Base-by-base conservation (phyloP, 164 flowering plant species). In the Liriodendron chinense region DNA sequence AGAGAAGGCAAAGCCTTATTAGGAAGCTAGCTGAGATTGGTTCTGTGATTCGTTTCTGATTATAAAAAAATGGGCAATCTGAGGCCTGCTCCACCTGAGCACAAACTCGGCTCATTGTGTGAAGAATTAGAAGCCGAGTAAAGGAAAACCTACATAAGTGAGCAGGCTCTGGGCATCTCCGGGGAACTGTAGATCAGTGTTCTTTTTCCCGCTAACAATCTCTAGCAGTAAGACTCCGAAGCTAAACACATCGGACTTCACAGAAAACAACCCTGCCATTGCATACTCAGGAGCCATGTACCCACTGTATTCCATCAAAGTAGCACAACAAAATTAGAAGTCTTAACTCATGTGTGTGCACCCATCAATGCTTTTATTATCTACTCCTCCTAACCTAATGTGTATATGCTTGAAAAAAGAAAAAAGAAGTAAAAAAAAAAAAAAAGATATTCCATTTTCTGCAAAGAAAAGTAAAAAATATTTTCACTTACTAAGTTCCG, bases 401-500 rank as follows among this genome's bases (percentile, higher is more conserved):
- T n/a, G 34, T 20, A 6, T 28, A 2, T 10, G 75, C 43, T 34
- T 22, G 28, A 8, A 8, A 2, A 16, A 53, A 13, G 9, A 53
- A 53, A 16, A 53, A 53, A 3, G 3, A 12, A 7, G n/a, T n/a
- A n/a, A 13, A 53, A 53, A 53, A 16, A 53, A 53, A 3, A 9
- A 12, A 7, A 34, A 34, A 34, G 43, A 34, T 3, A 34, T 34
- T 34, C 43, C 43, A 34, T 34, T 34, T 34, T 34, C 43, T 34
- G 43, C 43, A 6, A 34, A 3, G 43, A 34, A 34, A 34, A 34
- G 43, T 3, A 34, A 34, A 18, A 6, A 21, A 67, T 28, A 68
- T 21, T 3, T 22, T 5, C 7, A 69, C 87, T 81, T 79, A 86
- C 86, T 73, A 82, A 14, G 88, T 86, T n/a, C 88, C 85, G 21